Conservation (phyloP, 352 stramenopile genomes). For the Phytophthora boehmeriae region DNA sequence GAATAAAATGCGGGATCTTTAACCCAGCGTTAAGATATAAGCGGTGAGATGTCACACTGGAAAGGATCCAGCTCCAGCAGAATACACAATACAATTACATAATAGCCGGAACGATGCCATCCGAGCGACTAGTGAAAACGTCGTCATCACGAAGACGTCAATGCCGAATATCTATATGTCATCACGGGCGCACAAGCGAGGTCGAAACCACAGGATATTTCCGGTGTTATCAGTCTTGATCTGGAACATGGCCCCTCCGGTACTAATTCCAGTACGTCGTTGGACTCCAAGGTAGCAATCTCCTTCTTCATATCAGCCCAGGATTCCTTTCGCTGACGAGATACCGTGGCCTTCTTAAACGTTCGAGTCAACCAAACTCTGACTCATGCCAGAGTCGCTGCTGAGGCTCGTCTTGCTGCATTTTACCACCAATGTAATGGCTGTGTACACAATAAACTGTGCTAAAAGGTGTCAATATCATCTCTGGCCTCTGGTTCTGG, state of each 20-base stretch:
- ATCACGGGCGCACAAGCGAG: slow-evolving; percentile 5
- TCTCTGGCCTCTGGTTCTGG: too few relatives aligned
- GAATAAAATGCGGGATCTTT: slow-evolving; percentile 6
- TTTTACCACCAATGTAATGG: neutral
- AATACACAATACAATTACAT: slow-evolving; percentile 1
- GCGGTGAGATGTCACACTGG: slow-evolving; percentile 15
- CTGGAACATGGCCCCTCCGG: neutral
- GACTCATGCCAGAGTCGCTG: too few relatives aligned
- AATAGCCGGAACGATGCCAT: slow-evolving; percentile 15
- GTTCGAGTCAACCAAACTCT: too few relatives aligned
- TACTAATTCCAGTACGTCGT: neutral
- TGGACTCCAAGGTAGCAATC: neutral
- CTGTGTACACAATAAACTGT: neutral
- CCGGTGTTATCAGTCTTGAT: slow-evolving; percentile 10
- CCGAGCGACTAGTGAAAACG: slow-evolving; percentile 2
- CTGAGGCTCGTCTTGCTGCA: neutral
- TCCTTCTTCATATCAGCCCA: neutral
- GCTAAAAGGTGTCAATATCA: too few relatives aligned
- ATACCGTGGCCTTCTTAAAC: too few relatives aligned
- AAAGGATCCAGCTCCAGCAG: slow-evolving; percentile 7
- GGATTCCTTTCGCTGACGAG: too few relatives aligned
- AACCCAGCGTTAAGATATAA: slow-evolving; percentile 8
- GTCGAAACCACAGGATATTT: slow-evolving; percentile 9
- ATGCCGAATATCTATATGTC: slow-evolving; percentile 3
- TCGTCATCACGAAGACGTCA: slow-evolving; percentile 4